A percentile compares a stretch with the other conserved stretches of the same genome.
Evolutionary conservation across 2,329 filamentous ascomycete species (phyloP).

Genomic region (Clarireedia homoeocarpa): DNA sequence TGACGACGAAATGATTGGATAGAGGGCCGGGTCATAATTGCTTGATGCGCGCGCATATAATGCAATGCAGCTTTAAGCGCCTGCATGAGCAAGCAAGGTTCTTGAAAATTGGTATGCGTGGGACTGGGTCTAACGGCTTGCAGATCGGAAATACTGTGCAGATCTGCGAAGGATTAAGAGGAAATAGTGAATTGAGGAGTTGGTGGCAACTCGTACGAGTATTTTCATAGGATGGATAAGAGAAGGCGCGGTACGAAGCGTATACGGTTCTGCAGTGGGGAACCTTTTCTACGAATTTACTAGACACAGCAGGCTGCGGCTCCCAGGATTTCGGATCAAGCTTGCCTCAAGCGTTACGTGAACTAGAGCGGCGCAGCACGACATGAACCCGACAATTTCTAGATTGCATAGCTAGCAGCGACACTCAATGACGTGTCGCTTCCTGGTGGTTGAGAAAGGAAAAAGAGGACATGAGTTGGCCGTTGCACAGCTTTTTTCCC

Average conservation of each 20-base stretch:
- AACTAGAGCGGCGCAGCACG: slow-evolving; percentile 6
- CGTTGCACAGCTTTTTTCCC: slow-evolving; percentile 1
- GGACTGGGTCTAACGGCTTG: background rate
- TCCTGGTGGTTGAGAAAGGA: background rate
- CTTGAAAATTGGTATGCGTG: background rate
- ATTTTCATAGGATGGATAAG: slow-evolving; percentile 2
- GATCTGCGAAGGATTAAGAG: background rate
- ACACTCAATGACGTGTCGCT: slow-evolving; percentile 8
- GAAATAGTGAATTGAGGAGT: background rate
- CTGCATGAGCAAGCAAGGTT: slow-evolving; percentile 3
- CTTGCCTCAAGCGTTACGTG: slow-evolving; percentile 5
- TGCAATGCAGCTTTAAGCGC: slow-evolving; percentile 12
- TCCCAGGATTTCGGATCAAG: slow-evolving; percentile 10
- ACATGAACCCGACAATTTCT: slow-evolving; percentile 10
- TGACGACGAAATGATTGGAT: background rate
- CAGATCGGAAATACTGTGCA: background rate
- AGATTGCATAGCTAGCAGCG: slow-evolving; percentile 1
- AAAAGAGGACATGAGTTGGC: slow-evolving; percentile 1
- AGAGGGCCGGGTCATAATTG: background rate
- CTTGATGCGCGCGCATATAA: slow-evolving; percentile 10
- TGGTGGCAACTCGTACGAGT: background rate
- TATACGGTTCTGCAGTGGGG: background rate
- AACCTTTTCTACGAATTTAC: background rate
- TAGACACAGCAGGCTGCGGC: slow-evolving; percentile 7
- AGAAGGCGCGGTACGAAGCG: slow-evolving; percentile 2